A percentile compares a stretch with the other conserved stretches of the same genome.
phyloP scores from a whole-genome alignment of 495 filamentous ascomycete genomes.

The Melanomma pulvis-pyrius region DNA sequence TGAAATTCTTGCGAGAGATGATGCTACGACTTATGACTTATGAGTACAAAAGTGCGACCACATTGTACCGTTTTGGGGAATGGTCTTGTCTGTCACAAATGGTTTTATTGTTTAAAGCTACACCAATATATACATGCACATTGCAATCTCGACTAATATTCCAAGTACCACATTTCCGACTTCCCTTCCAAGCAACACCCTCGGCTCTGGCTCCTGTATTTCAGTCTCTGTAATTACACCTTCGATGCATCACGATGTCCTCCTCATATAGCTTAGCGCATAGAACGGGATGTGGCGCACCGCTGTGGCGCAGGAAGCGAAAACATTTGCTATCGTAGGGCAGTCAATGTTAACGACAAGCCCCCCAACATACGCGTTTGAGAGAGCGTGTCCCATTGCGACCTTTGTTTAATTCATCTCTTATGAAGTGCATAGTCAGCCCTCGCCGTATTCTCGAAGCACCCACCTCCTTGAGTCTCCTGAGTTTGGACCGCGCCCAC shows the following conservation, averaged over 20 bases:
- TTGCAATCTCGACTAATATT: too few species aligned
- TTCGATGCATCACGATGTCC: background rate
- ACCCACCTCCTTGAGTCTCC: background rate
- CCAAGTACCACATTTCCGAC: background rate
- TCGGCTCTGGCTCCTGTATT: too few species aligned
- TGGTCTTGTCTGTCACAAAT: too few species aligned
- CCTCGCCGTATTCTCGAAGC: background rate
- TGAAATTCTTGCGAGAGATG: background rate
- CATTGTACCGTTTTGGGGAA: too few species aligned
- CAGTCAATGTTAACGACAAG: background rate
- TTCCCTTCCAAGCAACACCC: too few species aligned
- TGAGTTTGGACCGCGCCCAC: constrained; percentile 7
- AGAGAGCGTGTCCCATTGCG: background rate
- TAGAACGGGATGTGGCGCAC: background rate
- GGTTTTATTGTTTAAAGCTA: too few species aligned
- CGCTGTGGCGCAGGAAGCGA: background rate
- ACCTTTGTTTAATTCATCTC: background rate
- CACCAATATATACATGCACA: too few species aligned
- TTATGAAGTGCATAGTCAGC: background rate
- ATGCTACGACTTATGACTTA: too few species aligned
- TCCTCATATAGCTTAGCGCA: background rate
- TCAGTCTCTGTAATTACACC: too few species aligned
- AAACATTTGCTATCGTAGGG: background rate
- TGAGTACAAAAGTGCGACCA: too few species aligned
- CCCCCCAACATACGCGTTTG: background rate